Percentiles rank a stretch among this genome's conserved stretches.
Conservation (phyloP, 1,284 basidiomycete genomes). For the Austroboletus rostrupii region DNA sequence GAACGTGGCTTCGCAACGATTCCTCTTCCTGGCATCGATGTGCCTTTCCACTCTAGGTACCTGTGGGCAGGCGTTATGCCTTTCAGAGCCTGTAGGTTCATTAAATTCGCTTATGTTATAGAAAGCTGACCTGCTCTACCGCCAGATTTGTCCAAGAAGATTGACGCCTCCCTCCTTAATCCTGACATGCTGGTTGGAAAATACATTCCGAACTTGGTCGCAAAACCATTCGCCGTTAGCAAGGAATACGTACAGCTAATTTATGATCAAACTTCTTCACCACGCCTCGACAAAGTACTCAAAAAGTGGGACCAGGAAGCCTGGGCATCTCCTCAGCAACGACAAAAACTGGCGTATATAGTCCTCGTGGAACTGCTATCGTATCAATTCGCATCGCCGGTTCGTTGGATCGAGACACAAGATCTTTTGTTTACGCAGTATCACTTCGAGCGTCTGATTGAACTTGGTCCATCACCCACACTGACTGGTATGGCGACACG, state of each 20-base stretch:
- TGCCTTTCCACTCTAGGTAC: constrained; percentile 98
- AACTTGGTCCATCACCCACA: constrained; percentile 94
- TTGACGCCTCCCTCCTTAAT: constrained; percentile 86
- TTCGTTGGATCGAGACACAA: constrained; percentile 98
- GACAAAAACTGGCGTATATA: constrained; percentile 90
- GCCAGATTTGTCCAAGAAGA: constrained; percentile 94
- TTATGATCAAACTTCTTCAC: constrained; percentile 91
- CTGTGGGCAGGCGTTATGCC: constrained; percentile 98
- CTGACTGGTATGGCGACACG: constrained; percentile 95
- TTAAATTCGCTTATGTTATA: constrained; percentile 7
- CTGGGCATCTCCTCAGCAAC: constrained; percentile 80
- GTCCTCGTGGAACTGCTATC: constrained; percentile 95
- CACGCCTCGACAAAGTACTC: constrained; percentile 89
- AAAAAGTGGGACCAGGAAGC: constrained; percentile 90
- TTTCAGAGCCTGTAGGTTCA: constrained; percentile 79
- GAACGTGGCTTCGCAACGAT: constrained; percentile 97
- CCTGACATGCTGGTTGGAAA: constrained; percentile 90
- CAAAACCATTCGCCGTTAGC: constrained; percentile 89
- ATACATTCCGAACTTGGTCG: constrained; percentile 97
- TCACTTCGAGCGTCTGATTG: constrained; percentile 91
- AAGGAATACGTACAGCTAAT: constrained; percentile 92
- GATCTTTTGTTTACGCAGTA: constrained; percentile 90
- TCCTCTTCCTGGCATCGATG: constrained; percentile 95
- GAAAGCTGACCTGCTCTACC: constrained; percentile 18
- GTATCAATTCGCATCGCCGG: constrained; percentile 94